These are phyloP conservation scores for Neurospora sublineolata DNA, from an alignment of 495 filamentous ascomycete genomes.

Conservation along the genomic window DNA sequence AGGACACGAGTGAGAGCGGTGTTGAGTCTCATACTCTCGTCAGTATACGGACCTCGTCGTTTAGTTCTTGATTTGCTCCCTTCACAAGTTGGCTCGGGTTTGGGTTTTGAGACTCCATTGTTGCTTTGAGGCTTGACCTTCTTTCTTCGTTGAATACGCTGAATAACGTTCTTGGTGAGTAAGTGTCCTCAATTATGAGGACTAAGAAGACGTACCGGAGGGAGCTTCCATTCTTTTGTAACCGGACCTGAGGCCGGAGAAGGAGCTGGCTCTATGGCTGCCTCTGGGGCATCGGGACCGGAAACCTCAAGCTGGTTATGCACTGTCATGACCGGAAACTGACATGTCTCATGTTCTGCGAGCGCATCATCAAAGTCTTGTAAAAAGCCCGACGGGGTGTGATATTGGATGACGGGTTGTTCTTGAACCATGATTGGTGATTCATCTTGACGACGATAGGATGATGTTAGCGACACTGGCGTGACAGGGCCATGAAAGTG, in stretches of 20 bases:
- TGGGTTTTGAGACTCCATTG: slow-evolving; percentile 3
- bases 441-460: background rate
- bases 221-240: slow-evolving; percentile 14
- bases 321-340: background rate
- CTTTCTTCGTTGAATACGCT: slow-evolving; percentile 14
- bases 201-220: slow-evolving; percentile 2
- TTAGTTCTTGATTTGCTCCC: slow-evolving; percentile 5
- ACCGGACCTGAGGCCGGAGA: background rate
- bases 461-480: background rate
- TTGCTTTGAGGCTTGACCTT: slow-evolving; percentile 5
- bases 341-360: background rate
- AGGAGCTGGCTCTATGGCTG: background rate
- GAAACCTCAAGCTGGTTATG: background rate
- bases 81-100: slow-evolving; percentile 1
- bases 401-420: background rate
- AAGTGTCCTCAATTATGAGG: background rate
- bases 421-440: background rate
- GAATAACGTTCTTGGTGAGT: background rate
- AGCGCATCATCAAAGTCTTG: background rate
- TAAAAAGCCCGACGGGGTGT: background rate
- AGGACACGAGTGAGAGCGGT: slow-evolving; percentile 17
- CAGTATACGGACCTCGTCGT: slow-evolving; percentile 12
- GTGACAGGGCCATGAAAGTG: background rate
- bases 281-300: background rate
- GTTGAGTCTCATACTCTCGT: slow-evolving; percentile 13